Evolutionary conservation across 371 early-diverging fungal genomes (phyloP), one percentile per base, ranked within the genome.

Genomic region (Mucor ambiguus): DNA sequence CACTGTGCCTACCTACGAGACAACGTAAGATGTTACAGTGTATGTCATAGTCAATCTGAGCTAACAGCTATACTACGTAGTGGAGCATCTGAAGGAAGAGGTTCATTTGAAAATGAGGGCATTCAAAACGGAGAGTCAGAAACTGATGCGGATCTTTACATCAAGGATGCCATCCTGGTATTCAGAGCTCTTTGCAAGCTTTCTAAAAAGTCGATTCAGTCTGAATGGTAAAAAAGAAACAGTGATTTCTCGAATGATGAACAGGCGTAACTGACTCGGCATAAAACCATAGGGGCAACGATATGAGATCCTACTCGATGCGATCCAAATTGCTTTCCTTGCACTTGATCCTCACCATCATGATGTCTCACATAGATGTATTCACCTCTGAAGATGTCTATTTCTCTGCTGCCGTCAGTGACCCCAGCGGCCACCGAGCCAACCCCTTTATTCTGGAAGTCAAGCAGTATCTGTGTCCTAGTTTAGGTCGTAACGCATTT

Each of bases 141-240:
- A 26, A 80, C 81, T 5, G 80, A 81, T 24, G 78, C 78, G 4
- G 84, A 84, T 60, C 61, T 81, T 30, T 84, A 78, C 57, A 80
- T 81, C 61, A 84, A 90, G 62, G 97, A 98, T 75, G 93, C 93
- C 3, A 95, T 92, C 43, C 78, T 95, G 22, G 90, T 96, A 0
- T 90, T 98, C 74, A 90, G 97, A 12, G 94, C 97, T 1, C 84
- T 98, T 26, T 96, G 96, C 82, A 94, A 94, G 69, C 85, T 97
- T n/a, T 93, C 93, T 22, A 95, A 95, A 87, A 84, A 84, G 60
- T 77, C 80, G 11, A 84, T 81, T 32, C 75, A 80, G 29, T 79
- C 80, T 7, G 84, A 84, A 66, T 81, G 83, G 83, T 82, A 38
- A 16, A 38, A 14, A 33, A 8, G 33, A 8, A 8, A 33, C 9